Conservation (phyloP, 192 early-diverging fungal species). For the Entomortierella parvispora region DNA sequence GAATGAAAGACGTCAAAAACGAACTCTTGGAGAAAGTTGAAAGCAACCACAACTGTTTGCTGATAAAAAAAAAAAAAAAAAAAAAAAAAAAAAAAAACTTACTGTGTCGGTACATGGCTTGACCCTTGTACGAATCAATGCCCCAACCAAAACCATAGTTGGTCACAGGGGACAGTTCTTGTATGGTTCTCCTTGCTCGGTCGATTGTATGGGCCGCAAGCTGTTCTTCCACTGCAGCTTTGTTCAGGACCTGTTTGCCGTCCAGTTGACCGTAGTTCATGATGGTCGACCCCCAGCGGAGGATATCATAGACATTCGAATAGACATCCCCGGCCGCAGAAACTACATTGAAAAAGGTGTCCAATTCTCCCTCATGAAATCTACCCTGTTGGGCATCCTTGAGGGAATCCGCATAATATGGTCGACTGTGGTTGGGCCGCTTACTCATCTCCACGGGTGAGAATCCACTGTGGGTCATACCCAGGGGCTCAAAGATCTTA, state of each 20-base stretch:
- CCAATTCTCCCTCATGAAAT: conserved; percentile 7
- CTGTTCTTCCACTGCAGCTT: conserved; percentile 6
- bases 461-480: conserved; percentile 23
- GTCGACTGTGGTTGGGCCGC: conserved; percentile 14
- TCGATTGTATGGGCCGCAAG: background rate
- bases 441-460: conserved; percentile 20
- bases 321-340: conserved; percentile 30
- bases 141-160: conserved; percentile 10
- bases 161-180: background rate
- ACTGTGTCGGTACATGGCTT: too few relatives aligned
- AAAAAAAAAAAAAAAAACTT: background rate
- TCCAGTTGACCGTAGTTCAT: conserved; percentile 4
- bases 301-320: conserved; percentile 23
- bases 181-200: background rate
- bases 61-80: background rate
- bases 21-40: too few relatives aligned
- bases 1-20: too few relatives aligned
- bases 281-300: conserved; percentile 18
- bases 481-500: conserved; percentile 20
- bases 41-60: background rate
- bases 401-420: conserved; percentile 13
- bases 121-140: conserved; percentile 22
- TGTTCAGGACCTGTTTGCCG: conserved; percentile 24
- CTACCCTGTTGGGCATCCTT: conserved; percentile 18
- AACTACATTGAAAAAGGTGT: background rate